Conservation (phyloP, 805 yeast species). For the Ogataea parapolymorpha region DNA sequence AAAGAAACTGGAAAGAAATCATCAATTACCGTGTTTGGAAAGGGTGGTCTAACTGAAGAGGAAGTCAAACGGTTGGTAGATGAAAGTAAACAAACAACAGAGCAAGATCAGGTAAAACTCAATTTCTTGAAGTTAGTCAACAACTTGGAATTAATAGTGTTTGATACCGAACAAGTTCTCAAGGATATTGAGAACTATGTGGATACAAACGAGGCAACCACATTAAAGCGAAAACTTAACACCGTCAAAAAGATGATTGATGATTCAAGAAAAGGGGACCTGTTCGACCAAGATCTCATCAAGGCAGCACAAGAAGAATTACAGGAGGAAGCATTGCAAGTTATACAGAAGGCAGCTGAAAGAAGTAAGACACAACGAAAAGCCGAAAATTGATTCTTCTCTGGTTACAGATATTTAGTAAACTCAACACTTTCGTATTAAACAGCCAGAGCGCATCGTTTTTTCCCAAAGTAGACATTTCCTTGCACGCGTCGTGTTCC, state of each 20-base stretch:
- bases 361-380: constrained; percentile 13
- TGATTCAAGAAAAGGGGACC: constrained; percentile 30
- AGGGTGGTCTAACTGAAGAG: constrained; percentile 85
- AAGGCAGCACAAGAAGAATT: constrained; percentile 36
- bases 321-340: constrained; percentile 27
- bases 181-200: constrained; percentile 23
- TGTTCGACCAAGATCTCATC: constrained; percentile 28
- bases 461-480: constrained; percentile 6
- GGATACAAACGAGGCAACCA: constrained; percentile 12
- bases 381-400: too few relatives aligned
- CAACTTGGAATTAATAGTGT: constrained; percentile 41
- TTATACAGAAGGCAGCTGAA: constrained; percentile 29
- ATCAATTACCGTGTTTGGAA: constrained; percentile 93
- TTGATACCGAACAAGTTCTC: constrained; percentile 36
- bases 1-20: constrained; percentile 92
- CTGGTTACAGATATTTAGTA: too few relatives aligned
- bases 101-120: constrained; percentile 53
- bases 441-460: neutral
- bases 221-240: constrained; percentile 20
- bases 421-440: too few relatives aligned
- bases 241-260: constrained; percentile 29
- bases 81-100: constrained; percentile 87
- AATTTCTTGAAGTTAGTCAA: constrained; percentile 73
- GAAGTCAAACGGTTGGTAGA: constrained; percentile 90
- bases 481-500: constrained; percentile 6